phyloP scores from a whole-genome alignment of 2,329 filamentous ascomycete genomes.

The Epichloe sibirici region DNA sequence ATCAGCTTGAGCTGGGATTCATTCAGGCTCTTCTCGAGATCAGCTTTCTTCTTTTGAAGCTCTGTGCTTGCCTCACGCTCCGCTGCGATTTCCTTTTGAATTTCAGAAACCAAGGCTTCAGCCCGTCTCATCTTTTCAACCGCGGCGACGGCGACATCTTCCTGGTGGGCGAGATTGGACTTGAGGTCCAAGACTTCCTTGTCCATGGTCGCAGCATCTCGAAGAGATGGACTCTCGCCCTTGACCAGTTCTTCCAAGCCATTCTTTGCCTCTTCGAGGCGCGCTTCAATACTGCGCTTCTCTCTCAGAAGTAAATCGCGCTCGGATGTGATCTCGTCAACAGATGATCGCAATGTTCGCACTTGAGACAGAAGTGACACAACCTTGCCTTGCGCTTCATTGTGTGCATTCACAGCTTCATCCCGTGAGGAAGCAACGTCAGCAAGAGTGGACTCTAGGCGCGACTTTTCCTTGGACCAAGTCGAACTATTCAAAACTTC shows the following conservation, averaged over 20 bases:
- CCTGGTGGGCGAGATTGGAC: conserved; percentile 77
- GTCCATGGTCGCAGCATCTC: conserved; percentile 80
- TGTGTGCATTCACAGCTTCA: conserved; percentile 85
- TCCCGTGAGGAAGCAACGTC: conserved; percentile 86
- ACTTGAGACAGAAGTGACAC: conserved; percentile 85
- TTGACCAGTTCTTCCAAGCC: conserved; percentile 79
- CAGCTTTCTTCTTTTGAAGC: conserved; percentile 81
- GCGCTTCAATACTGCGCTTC: conserved; percentile 77
- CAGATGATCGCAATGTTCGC: conserved; percentile 64
- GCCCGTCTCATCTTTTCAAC: conserved; percentile 96
- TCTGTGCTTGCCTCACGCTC: conserved; percentile 74
- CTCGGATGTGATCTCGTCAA: conserved; percentile 78
- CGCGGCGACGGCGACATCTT: conserved; percentile 82
- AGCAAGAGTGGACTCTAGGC: conserved; percentile 77
- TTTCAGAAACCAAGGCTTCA: conserved; percentile 74
- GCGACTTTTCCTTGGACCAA: conserved; percentile 95
- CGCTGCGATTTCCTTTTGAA: conserved; percentile 81
- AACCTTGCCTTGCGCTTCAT: conserved; percentile 87
- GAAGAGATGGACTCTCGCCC: conserved; percentile 75
- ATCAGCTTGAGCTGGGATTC: conserved; percentile 83
- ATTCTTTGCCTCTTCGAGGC: conserved; percentile 76
- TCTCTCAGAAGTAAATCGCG: conserved; percentile 76
- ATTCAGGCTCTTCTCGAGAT: conserved; percentile 78
- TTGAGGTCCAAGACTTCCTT: conserved; percentile 84
- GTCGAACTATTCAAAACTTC: conserved; percentile 95